phyloP scores from a whole-genome alignment of 306 rosid species.

The Rosa chinensis region DNA sequence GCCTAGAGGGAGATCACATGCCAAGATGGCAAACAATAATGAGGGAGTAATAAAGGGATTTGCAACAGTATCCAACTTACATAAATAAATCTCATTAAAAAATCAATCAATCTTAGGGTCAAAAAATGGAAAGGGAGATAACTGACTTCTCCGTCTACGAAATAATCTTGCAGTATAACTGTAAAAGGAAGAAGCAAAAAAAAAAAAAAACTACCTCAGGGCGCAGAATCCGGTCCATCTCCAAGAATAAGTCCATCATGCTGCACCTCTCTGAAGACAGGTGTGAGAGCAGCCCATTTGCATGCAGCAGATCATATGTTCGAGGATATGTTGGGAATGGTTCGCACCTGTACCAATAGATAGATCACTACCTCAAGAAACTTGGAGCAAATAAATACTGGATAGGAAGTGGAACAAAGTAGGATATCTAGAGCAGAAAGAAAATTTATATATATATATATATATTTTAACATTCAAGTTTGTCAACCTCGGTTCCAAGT shows the following conservation, averaged over 20 bases:
- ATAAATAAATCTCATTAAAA: neutral
- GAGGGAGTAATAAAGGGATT: neutral
- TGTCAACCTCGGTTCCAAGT: neutral
- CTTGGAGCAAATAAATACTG: neutral
- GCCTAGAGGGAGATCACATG: neutral
- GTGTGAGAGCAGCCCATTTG: conserved; percentile 76
- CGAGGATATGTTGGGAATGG: conserved; percentile 98
- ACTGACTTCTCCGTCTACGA: neutral
- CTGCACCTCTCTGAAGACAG: conserved; percentile 72
- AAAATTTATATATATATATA: too few species aligned
- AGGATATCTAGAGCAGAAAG: neutral
- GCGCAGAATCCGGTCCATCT: conserved; percentile 96
- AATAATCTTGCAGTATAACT: neutral
- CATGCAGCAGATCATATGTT: conserved; percentile 92
- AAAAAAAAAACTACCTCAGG: conserved; percentile 66
- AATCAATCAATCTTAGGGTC: neutral
- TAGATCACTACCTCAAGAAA: conserved; percentile 18
- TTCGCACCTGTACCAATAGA: conserved; percentile 72
- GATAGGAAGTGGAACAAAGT: neutral
- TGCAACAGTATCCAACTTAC: neutral
- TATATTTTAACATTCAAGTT: neutral
- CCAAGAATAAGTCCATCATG: conserved; percentile 73
- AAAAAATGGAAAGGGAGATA: neutral
- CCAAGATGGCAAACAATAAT: neutral
- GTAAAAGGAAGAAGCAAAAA: neutral